These are phyloP conservation scores for Trichoderma citrinoviride DNA, from an alignment of 2,329 filamentous ascomycete species.

Conservation along the genomic window DNA sequence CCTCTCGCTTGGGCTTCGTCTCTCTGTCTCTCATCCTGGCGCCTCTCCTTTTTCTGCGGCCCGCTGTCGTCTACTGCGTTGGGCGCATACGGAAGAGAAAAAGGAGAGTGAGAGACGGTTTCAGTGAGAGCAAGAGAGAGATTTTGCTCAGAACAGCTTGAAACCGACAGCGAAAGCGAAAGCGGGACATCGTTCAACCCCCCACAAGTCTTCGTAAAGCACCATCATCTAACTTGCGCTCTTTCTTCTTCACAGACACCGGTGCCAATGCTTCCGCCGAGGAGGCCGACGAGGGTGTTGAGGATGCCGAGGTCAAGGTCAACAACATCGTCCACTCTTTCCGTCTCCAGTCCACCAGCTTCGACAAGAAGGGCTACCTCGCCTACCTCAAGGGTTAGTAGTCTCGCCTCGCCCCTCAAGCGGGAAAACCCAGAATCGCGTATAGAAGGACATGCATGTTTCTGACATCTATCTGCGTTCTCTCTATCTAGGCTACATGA, in stretches of 20 bases:
- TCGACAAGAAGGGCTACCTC: constrained; percentile 88
- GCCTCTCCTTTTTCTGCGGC: no score
- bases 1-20: not conserved
- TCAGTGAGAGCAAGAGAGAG: no score
- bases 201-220: not conserved
- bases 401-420: not conserved
- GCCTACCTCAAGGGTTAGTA: constrained; percentile 76
- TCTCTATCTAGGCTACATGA: constrained; percentile 71
- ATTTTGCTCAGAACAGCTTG: not conserved
- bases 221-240: not conserved
- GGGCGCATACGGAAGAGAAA: not conserved
- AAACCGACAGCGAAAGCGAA: not conserved
- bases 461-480: not conserved
- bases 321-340: constrained; percentile 94
- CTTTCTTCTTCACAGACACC: constrained; percentile 66
- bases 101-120: no score
- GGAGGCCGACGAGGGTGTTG: constrained; percentile 72
- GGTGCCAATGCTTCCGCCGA: constrained; percentile 98
- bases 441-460: not conserved
- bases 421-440: no score
- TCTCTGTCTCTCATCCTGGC: no score
- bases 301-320: constrained; percentile 70
- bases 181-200: not conserved
- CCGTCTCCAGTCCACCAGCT: constrained; percentile 73
- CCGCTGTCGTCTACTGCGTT: not conserved